These are phyloP conservation scores for Anisodus acutangulus DNA, from an alignment of 257 asterid genomes.

Conservation along the genomic window DNA sequence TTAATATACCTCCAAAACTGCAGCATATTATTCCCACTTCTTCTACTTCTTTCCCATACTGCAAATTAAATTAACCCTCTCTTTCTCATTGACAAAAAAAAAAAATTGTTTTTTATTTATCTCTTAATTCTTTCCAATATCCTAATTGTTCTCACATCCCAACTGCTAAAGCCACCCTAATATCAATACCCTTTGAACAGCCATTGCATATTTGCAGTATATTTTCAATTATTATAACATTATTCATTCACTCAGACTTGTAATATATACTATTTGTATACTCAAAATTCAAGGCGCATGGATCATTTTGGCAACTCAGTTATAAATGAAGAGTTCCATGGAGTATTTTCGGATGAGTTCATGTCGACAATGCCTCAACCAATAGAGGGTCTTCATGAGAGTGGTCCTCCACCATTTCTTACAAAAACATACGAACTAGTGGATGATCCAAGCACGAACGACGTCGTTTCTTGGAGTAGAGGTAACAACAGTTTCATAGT, in stretches of 20 bases:
- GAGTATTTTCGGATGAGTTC: slow-evolving; percentile 27
- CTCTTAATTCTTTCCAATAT: neutral
- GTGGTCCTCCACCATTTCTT: slow-evolving; percentile 69
- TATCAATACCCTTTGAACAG: slow-evolving; percentile 9
- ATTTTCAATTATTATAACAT: neutral
- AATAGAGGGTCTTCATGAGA: slow-evolving; percentile 58
- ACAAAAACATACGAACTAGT: slow-evolving; percentile 75
- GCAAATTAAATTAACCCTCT: slow-evolving; percentile 3
- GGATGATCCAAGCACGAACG: slow-evolving; percentile 61
- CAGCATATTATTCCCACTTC: slow-evolving; percentile 12
- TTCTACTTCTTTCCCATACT: slow-evolving; percentile 3
- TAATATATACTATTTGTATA: neutral
- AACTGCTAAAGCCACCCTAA: neutral
- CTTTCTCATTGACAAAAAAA: neutral
- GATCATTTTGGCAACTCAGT: slow-evolving; percentile 25
- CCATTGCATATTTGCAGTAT: neutral
- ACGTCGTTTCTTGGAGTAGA: slow-evolving; percentile 68
- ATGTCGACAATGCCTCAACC: slow-evolving; percentile 48
- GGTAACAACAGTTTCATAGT: slow-evolving; percentile 81
- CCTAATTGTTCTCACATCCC: neutral
- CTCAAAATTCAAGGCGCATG: slow-evolving; percentile 30
- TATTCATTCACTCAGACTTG: neutral
- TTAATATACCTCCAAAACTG: slow-evolving; percentile 4
- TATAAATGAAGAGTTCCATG: slow-evolving; percentile 17
- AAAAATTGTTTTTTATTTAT: neutral